phyloP scores from a whole-genome alignment of 2,329 filamentous ascomycete species.

The Trichocomaceae sp. region DNA sequence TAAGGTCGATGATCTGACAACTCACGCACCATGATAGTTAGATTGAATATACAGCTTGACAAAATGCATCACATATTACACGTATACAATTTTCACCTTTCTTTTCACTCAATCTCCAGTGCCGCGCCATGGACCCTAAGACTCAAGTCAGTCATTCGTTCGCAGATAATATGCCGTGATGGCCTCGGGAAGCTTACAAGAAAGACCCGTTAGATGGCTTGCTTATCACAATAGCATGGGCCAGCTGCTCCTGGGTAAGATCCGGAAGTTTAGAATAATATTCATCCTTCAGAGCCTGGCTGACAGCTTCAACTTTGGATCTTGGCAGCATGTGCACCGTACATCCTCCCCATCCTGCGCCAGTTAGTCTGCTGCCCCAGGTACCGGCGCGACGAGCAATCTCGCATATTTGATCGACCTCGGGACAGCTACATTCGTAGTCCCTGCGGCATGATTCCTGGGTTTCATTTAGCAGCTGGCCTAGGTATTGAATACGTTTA shows the following conservation, averaged over 20 bases:
- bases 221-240: slow-evolving; percentile 78
- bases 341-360: slow-evolving; percentile 95
- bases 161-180: neutral
- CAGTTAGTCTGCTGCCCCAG: slow-evolving; percentile 79
- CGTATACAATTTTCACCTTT: neutral
- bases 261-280: slow-evolving; percentile 70
- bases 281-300: slow-evolving; percentile 66
- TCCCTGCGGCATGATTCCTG: slow-evolving; percentile 79
- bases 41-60: slow-evolving; percentile 1
- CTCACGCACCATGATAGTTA: neutral
- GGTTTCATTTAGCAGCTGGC: slow-evolving; percentile 78
- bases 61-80: neutral
- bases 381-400: slow-evolving; percentile 73
- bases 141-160: neutral
- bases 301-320: slow-evolving; percentile 72
- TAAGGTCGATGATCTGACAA: neutral
- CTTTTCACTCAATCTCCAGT: slow-evolving; percentile 4
- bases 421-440: slow-evolving; percentile 87
- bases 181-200: slow-evolving; percentile 26
- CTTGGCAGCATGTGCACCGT: slow-evolving; percentile 87
- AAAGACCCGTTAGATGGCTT: slow-evolving; percentile 55
- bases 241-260: slow-evolving; percentile 64
- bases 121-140: slow-evolving; percentile 13
- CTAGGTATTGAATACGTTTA: slow-evolving; percentile 66
- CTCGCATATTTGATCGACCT: slow-evolving; percentile 81